A percentile compares a stretch with the other conserved stretches of the same genome.
Evolutionary conservation across 305 asterid species (phyloP).

Genomic region (Vinca major): DNA sequence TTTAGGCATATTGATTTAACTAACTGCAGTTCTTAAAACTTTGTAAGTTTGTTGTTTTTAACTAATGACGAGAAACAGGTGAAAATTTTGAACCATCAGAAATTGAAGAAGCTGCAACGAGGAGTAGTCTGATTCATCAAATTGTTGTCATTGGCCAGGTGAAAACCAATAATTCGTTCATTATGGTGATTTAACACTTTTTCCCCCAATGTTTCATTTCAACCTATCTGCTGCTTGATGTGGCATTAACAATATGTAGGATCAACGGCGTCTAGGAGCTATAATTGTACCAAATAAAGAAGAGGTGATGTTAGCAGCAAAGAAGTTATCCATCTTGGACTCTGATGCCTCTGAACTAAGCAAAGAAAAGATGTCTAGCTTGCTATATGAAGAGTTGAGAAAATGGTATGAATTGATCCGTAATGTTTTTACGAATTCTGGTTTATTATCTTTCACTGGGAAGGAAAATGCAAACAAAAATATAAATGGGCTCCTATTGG

Average conservation of each 20-base stretch:
- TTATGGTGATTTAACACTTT: neutral
- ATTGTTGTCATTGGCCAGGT: slow-evolving; percentile 93
- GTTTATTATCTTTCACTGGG: neutral
- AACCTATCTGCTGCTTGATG: slow-evolving; percentile 11
- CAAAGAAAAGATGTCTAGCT: slow-evolving; percentile 38
- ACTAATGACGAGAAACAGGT: slow-evolving; percentile 31
- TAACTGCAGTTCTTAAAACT: slow-evolving; percentile 1
- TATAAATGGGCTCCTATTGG: neutral
- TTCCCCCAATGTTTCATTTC: neutral
- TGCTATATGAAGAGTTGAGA: slow-evolving; percentile 56
- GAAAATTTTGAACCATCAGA: slow-evolving; percentile 94
- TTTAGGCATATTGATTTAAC: neutral
- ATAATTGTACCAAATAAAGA: slow-evolving; percentile 76
- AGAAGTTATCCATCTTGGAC: slow-evolving; percentile 43
- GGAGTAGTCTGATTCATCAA: slow-evolving; percentile 81
- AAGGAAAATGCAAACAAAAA: neutral
- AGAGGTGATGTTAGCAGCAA: slow-evolving; percentile 57
- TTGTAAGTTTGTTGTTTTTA: neutral
- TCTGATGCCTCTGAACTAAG: slow-evolving; percentile 49
- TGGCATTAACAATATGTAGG: slow-evolving; percentile 32
- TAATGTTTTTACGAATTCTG: slow-evolving; percentile 4
- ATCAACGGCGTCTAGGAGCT: slow-evolving; percentile 88
- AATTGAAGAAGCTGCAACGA: slow-evolving; percentile 83
- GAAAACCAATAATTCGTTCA: slow-evolving; percentile 3
- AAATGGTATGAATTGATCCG: slow-evolving; percentile 47